Evolutionary conservation across 768 basidiomycete genomes (phyloP).

Genomic region (Serendipita sp.): DNA sequence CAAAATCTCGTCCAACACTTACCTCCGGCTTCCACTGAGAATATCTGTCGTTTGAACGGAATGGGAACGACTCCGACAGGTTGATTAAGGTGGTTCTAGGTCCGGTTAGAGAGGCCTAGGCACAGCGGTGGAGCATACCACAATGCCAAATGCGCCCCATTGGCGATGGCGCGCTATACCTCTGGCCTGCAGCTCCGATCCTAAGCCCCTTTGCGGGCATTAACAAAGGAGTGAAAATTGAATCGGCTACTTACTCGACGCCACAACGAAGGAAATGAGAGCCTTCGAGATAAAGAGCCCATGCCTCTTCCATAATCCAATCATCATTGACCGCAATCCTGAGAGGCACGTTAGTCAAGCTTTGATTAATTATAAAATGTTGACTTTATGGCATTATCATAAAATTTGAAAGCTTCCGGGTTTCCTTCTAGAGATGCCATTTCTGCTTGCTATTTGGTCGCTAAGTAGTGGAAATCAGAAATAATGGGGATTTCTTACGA

Average conservation of each 20-base stretch:
- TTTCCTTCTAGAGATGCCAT: slow-evolving; percentile 40
- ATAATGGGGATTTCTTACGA: slow-evolving; percentile 24
- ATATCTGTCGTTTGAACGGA: slow-evolving; percentile 37
- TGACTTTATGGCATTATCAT: slow-evolving; percentile 52
- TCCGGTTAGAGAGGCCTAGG: slow-evolving; percentile 22
- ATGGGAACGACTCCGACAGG: background rate
- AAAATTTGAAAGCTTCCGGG: slow-evolving; percentile 45
- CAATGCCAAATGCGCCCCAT: slow-evolving; percentile 60
- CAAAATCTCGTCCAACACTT: slow-evolving; percentile 21
- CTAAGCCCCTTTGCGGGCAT: slow-evolving; percentile 27
- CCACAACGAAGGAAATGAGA: slow-evolving; percentile 49
- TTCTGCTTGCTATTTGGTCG: slow-evolving; percentile 42
- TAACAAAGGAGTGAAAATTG: background rate
- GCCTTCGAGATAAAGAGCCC: slow-evolving; percentile 55
- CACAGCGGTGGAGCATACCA: slow-evolving; percentile 18
- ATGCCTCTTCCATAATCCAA: slow-evolving; percentile 59
- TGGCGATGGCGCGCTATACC: slow-evolving; percentile 50
- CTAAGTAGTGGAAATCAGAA: background rate
- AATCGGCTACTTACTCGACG: slow-evolving; percentile 24
- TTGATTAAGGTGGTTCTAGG: slow-evolving; percentile 28
- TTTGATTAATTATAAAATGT: no score
- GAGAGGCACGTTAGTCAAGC: background rate
- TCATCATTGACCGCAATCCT: slow-evolving; percentile 51
- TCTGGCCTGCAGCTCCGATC: slow-evolving; percentile 48
- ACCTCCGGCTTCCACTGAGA: slow-evolving; percentile 44